Conservation (phyloP, 805 yeast genomes). For the Candida berthetii region DNA sequence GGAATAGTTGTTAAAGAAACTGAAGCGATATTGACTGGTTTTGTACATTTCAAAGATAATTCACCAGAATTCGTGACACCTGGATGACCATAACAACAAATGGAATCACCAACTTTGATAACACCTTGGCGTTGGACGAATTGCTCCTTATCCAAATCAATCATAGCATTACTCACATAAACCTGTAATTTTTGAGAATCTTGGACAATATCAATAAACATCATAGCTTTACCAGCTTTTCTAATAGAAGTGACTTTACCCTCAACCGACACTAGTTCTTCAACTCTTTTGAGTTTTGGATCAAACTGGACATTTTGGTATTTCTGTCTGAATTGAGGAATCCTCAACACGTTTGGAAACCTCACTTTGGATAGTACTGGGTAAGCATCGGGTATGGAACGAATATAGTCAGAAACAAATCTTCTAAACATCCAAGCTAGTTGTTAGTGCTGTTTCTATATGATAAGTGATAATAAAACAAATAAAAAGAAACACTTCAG, state of each 20-base stretch:
- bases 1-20: slow-evolving; percentile 74
- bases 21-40: slow-evolving; percentile 46
- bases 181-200: slow-evolving; percentile 56
- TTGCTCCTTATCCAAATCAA: slow-evolving; percentile 33
- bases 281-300: slow-evolving; percentile 16
- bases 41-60: slow-evolving; percentile 54
- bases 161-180: slow-evolving; percentile 47
- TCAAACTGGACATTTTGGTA: slow-evolving; percentile 20
- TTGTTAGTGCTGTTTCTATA: background rate
- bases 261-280: slow-evolving; percentile 21
- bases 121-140: slow-evolving; percentile 29
- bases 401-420: background rate
- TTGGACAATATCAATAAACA: slow-evolving; percentile 63
- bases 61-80: slow-evolving; percentile 77
- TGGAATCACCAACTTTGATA: slow-evolving; percentile 66
- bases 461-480: background rate
- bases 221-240: slow-evolving; percentile 60
- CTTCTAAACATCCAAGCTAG: background rate
- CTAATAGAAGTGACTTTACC: slow-evolving; percentile 60
- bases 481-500: background rate
- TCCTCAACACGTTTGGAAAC: slow-evolving; percentile 16
- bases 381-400: slow-evolving; percentile 11
- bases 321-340: slow-evolving; percentile 31
- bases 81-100: slow-evolving; percentile 63
- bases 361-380: slow-evolving; percentile 17